Conservation (phyloP, 441 rosid species). For the Bocquillonia castaneifolia region DNA sequence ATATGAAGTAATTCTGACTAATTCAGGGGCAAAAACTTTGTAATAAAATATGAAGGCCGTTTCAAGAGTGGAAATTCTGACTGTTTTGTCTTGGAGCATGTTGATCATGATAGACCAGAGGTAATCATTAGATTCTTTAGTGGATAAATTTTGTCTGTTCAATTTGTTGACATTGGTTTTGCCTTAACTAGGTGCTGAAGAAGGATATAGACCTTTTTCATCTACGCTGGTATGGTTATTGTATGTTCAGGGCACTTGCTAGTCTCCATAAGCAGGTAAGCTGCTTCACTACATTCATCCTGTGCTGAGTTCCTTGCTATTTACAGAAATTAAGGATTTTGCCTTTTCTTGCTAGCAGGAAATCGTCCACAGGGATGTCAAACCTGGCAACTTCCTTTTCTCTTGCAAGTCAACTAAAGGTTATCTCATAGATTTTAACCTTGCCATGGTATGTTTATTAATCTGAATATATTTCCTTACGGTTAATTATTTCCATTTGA, state of each 20-base stretch:
- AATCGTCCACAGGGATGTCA: slow-evolving; percentile 91
- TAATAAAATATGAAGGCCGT: slow-evolving; percentile 76
- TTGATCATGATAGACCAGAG: slow-evolving; percentile 95
- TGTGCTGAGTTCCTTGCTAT: slow-evolving; percentile 15
- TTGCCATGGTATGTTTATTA: slow-evolving; percentile 69
- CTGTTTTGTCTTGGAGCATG: slow-evolving; percentile 87
- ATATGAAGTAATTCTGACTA: slow-evolving; percentile 16
- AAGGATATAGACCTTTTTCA: slow-evolving; percentile 65
- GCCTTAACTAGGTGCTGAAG: slow-evolving; percentile 47
- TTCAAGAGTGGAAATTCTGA: slow-evolving; percentile 66
- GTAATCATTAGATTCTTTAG: slow-evolving; percentile 27
- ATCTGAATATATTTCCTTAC: background rate
- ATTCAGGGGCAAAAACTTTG: slow-evolving; percentile 75
- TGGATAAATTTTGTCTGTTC: slow-evolving; percentile 5
- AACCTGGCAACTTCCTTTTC: slow-evolving; percentile 96
- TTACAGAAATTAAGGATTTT: slow-evolving; percentile 7
- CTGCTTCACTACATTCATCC: slow-evolving; percentile 5
- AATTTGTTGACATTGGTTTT: slow-evolving; percentile 22
- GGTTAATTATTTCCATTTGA: background rate
- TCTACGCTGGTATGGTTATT: slow-evolving; percentile 76
- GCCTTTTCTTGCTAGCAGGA: slow-evolving; percentile 42
- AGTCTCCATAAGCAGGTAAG: slow-evolving; percentile 82
- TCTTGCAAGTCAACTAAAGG: slow-evolving; percentile 69
- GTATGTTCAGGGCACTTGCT: slow-evolving; percentile 85
- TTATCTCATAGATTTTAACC: slow-evolving; percentile 91